Evolutionary conservation across 73 alveolate genomes (phyloP).

Genomic region (Paramecium primaurelia): DNA sequence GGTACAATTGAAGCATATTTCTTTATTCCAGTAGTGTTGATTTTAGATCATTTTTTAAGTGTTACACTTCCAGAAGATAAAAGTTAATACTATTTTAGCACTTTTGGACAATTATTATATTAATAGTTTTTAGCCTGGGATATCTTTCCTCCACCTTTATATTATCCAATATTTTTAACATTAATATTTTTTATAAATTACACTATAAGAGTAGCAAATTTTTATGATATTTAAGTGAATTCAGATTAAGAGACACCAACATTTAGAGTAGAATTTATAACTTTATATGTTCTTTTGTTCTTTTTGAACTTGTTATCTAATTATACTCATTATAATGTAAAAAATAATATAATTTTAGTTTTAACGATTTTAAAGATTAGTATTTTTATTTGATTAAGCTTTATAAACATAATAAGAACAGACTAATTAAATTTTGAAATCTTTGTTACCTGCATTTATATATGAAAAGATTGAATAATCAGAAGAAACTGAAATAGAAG

Average conservation of each 20-base stretch:
- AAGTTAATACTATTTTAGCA: background rate
- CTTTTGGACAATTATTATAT: conserved; percentile 20
- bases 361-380: background rate
- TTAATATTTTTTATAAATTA: background rate
- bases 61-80: background rate
- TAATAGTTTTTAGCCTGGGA: conserved; percentile 38
- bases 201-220: background rate
- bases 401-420: background rate
- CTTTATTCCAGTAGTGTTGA: background rate
- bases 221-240: background rate
- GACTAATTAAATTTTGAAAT: conserved; percentile 12
- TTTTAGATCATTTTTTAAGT: conserved; percentile 28
- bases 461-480: conserved; percentile 33
- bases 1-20: conserved; percentile 19
- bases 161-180: background rate
- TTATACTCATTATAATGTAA: conserved; percentile 40
- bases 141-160: conserved; percentile 41
- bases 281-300: background rate
- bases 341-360: background rate
- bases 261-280: background rate
- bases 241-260: background rate
- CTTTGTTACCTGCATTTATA: conserved; percentile 31
- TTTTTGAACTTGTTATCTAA: background rate
- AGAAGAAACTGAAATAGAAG: conserved; percentile 1
- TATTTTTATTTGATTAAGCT: conserved; percentile 38